Percentiles rank a stretch among this genome's conserved stretches.
phyloP scores from a whole-genome alignment of 2,329 filamentous ascomycete species.

The Monosporascus sp. region DNA sequence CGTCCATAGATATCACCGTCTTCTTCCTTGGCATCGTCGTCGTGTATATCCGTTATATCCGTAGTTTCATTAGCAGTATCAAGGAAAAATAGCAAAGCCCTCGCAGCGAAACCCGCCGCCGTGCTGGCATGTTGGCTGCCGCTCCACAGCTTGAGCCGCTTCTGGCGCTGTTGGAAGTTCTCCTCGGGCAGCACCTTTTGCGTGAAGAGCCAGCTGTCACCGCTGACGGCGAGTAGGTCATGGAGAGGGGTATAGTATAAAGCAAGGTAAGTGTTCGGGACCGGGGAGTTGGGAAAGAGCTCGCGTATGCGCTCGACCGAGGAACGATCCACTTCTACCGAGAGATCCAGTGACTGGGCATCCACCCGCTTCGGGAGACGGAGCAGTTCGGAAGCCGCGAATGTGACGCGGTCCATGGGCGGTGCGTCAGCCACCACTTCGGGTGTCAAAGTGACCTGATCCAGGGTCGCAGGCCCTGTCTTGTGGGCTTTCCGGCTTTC shows the following conservation, averaged over 20 bases:
- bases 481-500: constrained; percentile 24
- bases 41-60: constrained; percentile 4
- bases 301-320: constrained; percentile 26
- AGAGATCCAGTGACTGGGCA: constrained; percentile 13
- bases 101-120: constrained; percentile 45
- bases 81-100: constrained; percentile 43
- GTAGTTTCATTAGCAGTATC: constrained; percentile 16
- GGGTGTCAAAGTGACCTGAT: constrained; percentile 29
- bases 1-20: background rate
- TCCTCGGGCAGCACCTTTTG: constrained; percentile 42
- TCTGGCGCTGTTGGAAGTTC: constrained; percentile 41
- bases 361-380: constrained; percentile 18
- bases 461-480: constrained; percentile 21
- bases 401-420: constrained; percentile 21
- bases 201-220: constrained; percentile 53
- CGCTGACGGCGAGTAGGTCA: constrained; percentile 51
- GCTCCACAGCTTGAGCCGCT: constrained; percentile 34
- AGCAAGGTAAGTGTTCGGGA: constrained; percentile 50
- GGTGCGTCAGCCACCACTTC: constrained; percentile 28
- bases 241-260: constrained; percentile 54
- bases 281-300: constrained; percentile 39
- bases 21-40: constrained; percentile 1
- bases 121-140: constrained; percentile 31
- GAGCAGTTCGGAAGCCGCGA: constrained; percentile 22
- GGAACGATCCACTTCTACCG: constrained; percentile 12